These are phyloP conservation scores for Candolleomyces eurysporus DNA, from an alignment of 768 basidiomycete genomes.

Conservation along the genomic window DNA sequence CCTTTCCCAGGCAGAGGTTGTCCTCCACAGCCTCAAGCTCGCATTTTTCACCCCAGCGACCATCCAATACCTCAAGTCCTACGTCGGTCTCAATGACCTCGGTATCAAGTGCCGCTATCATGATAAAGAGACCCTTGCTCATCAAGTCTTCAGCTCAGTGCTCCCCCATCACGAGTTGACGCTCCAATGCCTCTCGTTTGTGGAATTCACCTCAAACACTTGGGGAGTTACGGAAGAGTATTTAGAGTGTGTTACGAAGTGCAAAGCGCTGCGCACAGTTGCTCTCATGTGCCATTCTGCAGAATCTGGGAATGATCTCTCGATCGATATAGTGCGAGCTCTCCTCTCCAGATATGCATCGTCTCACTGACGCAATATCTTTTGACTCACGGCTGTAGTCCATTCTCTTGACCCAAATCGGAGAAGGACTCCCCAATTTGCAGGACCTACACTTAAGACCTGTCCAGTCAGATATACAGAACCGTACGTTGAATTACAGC, in stretches of 20 bases:
- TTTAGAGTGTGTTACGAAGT: background rate
- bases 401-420: too few species aligned
- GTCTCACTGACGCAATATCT: too few species aligned
- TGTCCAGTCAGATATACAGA: too few species aligned
- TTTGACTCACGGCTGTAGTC: too few species aligned
- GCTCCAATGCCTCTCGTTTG: background rate
- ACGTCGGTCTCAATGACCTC: background rate
- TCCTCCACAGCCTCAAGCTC: background rate
- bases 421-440: too few species aligned
- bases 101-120: background rate
- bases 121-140: background rate
- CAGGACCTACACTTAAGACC: too few species aligned
- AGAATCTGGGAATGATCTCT: too few species aligned
- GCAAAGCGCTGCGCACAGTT: background rate
- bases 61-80: background rate
- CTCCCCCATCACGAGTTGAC: background rate
- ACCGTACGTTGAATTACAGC: too few species aligned
- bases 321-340: too few species aligned
- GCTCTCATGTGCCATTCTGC: too few species aligned
- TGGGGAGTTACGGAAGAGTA: background rate
- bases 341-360: too few species aligned
- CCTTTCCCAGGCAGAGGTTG: background rate
- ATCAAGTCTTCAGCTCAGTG: background rate
- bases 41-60: background rate
- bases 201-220: background rate